Percentiles rank a stretch among this genome's conserved stretches.
Evolutionary conservation across 129 eudicot species (phyloP).

Genomic region (Saposhnikovia divaricata): DNA sequence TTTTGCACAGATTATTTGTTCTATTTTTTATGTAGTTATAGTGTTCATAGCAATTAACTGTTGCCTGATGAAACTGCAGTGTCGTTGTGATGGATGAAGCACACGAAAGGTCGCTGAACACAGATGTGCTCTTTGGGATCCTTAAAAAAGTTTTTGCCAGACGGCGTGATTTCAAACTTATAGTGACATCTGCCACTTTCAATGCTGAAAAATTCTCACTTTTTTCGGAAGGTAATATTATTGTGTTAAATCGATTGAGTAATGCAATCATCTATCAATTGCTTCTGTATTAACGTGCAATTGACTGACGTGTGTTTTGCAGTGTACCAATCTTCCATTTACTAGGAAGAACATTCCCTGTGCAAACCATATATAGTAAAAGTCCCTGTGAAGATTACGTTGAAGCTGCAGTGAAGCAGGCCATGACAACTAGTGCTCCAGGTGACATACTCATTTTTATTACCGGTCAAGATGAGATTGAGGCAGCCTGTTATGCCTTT

Average conservation of each 20-base stretch:
- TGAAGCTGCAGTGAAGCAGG: constrained; percentile 69
- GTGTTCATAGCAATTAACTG: neutral
- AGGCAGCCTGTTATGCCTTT: constrained; percentile 51
- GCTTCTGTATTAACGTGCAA: neutral
- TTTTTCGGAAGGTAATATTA: constrained; percentile 50
- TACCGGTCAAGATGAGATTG: constrained; percentile 73
- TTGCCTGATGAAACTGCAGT: constrained; percentile 22
- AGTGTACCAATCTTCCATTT: constrained; percentile 65
- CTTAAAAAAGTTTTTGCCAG: constrained; percentile 64
- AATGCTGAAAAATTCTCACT: constrained; percentile 62
- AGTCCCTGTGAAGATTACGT: constrained; percentile 72
- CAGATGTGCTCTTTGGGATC: constrained; percentile 62
- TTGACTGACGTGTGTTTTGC: constrained; percentile 11
- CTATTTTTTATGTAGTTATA: neutral
- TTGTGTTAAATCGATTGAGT: neutral
- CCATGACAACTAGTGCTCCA: constrained; percentile 56
- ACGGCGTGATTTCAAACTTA: constrained; percentile 68
- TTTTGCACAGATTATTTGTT: no score
- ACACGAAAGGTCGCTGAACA: constrained; percentile 64
- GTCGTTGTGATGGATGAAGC: constrained; percentile 75
- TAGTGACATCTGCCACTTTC: constrained; percentile 68
- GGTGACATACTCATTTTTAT: constrained; percentile 71
- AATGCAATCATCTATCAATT: neutral
- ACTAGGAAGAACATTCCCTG: constrained; percentile 71
- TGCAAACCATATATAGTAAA: constrained; percentile 49